Percentiles rank a stretch among this genome's conserved stretches.
phyloP scores from a whole-genome alignment of 1,284 basidiomycete species.

The Trichosporon sp. region DNA sequence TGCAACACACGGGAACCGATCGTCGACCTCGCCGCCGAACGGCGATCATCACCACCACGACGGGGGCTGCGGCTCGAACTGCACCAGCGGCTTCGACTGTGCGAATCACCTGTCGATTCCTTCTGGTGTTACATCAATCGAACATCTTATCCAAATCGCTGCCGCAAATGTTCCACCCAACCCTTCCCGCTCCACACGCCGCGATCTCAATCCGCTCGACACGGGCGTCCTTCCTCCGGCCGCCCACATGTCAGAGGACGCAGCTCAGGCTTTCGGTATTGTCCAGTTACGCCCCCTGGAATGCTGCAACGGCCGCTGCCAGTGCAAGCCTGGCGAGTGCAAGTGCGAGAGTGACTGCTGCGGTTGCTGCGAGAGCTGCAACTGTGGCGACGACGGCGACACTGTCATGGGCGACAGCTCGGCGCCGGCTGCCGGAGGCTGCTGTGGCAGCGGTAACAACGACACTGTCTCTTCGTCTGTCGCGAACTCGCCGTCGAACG shows the following conservation, averaged over 20 bases:
- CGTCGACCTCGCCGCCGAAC: slow-evolving; percentile 11
- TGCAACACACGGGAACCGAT: slow-evolving; percentile 37
- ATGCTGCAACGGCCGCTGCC: slow-evolving; percentile 50
- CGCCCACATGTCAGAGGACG: slow-evolving; percentile 33
- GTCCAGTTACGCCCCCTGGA: slow-evolving; percentile 46
- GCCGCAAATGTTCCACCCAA: slow-evolving; percentile 41
- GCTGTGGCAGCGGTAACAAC: slow-evolving; percentile 11
- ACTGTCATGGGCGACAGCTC: slow-evolving; percentile 19
- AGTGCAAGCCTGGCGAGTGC: slow-evolving; percentile 46
- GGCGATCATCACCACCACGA: slow-evolving; percentile 21
- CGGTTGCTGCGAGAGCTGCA: slow-evolving; percentile 47
- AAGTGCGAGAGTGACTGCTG: slow-evolving; percentile 49
- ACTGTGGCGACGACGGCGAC: slow-evolving; percentile 40
- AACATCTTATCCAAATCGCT: slow-evolving; percentile 45
- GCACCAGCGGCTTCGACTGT: slow-evolving; percentile 45
- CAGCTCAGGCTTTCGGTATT: slow-evolving; percentile 38
- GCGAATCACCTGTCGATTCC: slow-evolving; percentile 42
- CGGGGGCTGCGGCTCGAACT: slow-evolving; percentile 34
- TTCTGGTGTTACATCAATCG: slow-evolving; percentile 44
- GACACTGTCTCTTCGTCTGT: slow-evolving; percentile 5
- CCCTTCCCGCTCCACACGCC: slow-evolving; percentile 10
- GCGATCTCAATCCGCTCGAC: slow-evolving; percentile 37
- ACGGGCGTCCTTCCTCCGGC: slow-evolving; percentile 39
- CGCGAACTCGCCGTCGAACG: background rate
- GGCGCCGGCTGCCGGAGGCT: slow-evolving; percentile 1